Base-by-base conservation (phyloP, 2,329 filamentous ascomycete species). In the Penicillium frequentans region DNA sequence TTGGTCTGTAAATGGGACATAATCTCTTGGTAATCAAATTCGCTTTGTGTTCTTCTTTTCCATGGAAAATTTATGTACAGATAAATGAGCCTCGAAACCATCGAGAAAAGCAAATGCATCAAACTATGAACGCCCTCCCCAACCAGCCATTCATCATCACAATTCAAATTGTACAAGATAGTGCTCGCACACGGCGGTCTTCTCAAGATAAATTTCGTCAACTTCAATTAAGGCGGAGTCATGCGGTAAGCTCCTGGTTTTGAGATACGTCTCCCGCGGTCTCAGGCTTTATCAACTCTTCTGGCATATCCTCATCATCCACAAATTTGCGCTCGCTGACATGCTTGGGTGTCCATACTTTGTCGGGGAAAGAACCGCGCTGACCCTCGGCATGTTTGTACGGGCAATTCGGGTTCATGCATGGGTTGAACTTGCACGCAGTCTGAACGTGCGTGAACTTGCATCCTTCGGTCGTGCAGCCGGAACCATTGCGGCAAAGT, bases 371-470 rank as follows among this genome's bases (percentile, higher is more conserved):
- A 14, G 84, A 86, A 50, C 90, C 91, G 66, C 90, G 86, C 79
- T 99, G 95, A 13, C 93, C 95, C 54, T 96, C 91, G 42, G 87
- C 89, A 74, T 99, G 95, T 75, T 92, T 92, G 79, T 91, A 98
- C 5, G 87, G 82, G 74, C 95, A 99, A 66, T 81, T 84, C n/a
- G 89, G 85, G 77, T 97, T 97, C 62, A 91, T 84, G 77, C 95
- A 99, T 0, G 93, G 95, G 65, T 87, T 93, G 78, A 90, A 98
- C 72, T 87, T 92, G 86, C 95, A 99, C 73, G 89, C 84, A 48
- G 88, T 90, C 73, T 88, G 87, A 64, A 90, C 79, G 77, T 99
- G 95, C 13, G 90, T 93, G 72, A 96, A 99, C 66, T 91, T 92
- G 84, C 95, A 99, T 59, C 87, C 86, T 13, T 87, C 79, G 4